A percentile compares a stretch with the other conserved stretches of the same genome.
Conservation (phyloP, 1,139 yeast genomes). For the Sugiyamaella castrensis region DNA sequence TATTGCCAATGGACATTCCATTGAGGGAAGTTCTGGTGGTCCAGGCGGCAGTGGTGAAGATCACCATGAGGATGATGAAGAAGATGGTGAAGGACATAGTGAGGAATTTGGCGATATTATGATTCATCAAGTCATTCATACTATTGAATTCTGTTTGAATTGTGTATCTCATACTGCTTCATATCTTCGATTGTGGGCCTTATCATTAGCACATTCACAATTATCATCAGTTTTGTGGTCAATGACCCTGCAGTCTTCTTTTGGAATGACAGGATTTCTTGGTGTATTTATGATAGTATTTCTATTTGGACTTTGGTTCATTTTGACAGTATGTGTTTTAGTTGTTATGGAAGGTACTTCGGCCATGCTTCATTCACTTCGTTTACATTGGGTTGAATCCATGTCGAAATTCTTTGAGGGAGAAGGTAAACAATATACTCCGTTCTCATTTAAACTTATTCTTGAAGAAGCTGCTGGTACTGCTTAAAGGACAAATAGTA, state of each 20-base stretch:
- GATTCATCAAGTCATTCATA: slow-evolving; percentile 97
- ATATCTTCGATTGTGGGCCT: slow-evolving; percentile 93
- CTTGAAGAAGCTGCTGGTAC: slow-evolving; percentile 6
- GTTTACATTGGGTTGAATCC: slow-evolving; percentile 98
- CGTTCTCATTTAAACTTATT: slow-evolving; percentile 55
- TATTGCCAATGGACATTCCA: slow-evolving; percentile 24
- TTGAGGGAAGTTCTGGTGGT: slow-evolving; percentile 25
- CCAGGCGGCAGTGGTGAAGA: slow-evolving; percentile 14
- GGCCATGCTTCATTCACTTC: slow-evolving; percentile 95
- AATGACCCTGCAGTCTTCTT: slow-evolving; percentile 87
- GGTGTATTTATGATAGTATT: slow-evolving; percentile 75
- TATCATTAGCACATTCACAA: slow-evolving; percentile 96
- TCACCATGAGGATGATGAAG: slow-evolving; percentile 34
- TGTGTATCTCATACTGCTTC: slow-evolving; percentile 99
- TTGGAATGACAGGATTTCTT: slow-evolving; percentile 63
- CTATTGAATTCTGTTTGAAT: slow-evolving; percentile 95
- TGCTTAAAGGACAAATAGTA: neutral
- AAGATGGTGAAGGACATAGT: slow-evolving; percentile 39
- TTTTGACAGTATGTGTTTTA: slow-evolving; percentile 81
- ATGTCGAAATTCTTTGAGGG: slow-evolving; percentile 98
- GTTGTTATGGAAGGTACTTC: slow-evolving; percentile 99
- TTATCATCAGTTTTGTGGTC: slow-evolving; percentile 91
- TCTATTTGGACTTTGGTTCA: slow-evolving; percentile 93
- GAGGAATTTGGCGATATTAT: slow-evolving; percentile 84
- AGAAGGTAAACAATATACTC: slow-evolving; percentile 86